These are phyloP conservation scores for Lipomyces kockii DNA, from an alignment of 805 yeast genomes.

Conservation along the genomic window DNA sequence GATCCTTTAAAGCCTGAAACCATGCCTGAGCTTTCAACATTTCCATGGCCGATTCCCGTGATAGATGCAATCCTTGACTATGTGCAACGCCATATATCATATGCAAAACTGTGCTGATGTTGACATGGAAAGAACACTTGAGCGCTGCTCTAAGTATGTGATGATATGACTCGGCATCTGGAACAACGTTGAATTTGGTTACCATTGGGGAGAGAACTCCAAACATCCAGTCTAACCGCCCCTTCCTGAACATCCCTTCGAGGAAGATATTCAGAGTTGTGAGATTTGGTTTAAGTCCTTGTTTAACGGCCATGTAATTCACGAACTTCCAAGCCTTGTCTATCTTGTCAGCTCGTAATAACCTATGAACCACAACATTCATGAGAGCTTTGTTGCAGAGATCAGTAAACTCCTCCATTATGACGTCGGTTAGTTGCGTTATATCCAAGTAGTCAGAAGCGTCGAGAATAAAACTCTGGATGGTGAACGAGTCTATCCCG, in stretches of 20 bases:
- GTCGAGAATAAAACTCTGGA: slow-evolving; percentile 15
- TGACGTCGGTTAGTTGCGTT: neutral
- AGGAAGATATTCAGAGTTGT: slow-evolving; percentile 24
- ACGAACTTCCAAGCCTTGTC: slow-evolving; percentile 22
- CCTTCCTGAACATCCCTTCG: neutral
- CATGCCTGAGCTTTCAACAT: slow-evolving; percentile 12
- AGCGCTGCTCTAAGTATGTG: slow-evolving; percentile 16
- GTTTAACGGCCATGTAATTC: slow-evolving; percentile 1
- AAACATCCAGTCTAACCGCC: slow-evolving; percentile 27
- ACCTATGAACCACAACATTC: slow-evolving; percentile 11
- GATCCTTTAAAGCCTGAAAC: slow-evolving; percentile 11
- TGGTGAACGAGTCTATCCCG: slow-evolving; percentile 3
- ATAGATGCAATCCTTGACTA: slow-evolving; percentile 5
- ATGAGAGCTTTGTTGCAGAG: slow-evolving; percentile 4
- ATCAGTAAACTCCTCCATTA: slow-evolving; percentile 7
- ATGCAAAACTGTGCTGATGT: slow-evolving; percentile 24
- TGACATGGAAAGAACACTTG: slow-evolving; percentile 11
- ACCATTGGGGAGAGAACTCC: slow-evolving; percentile 11
- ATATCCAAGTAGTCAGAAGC: slow-evolving; percentile 5
- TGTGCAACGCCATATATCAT: slow-evolving; percentile 17
- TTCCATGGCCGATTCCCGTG: slow-evolving; percentile 3
- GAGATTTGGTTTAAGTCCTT: slow-evolving; percentile 6
- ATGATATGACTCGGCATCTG: slow-evolving; percentile 20
- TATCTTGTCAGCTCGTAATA: neutral
- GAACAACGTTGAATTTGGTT: slow-evolving; percentile 5